phyloP scores from a whole-genome alignment of 768 basidiomycete genomes.

The Cystofilobasidium macerans region DNA sequence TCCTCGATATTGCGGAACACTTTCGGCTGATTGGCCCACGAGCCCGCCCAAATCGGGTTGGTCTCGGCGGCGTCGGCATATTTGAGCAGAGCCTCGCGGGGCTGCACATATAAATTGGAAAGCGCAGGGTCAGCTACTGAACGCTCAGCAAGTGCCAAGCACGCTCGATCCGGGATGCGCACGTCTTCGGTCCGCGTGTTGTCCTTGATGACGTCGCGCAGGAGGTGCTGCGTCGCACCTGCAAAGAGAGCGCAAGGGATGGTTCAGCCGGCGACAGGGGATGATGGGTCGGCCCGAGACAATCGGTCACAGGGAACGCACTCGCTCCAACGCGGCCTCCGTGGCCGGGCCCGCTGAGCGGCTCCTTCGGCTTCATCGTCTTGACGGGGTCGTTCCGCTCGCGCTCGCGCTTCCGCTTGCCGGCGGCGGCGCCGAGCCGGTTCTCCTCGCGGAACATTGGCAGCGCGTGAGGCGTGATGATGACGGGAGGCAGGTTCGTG shows the following conservation, averaged over 20 bases:
- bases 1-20: constrained; percentile 25
- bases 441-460: constrained; percentile 87
- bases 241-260: not conserved
- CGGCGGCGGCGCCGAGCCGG: constrained; percentile 35
- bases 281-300: no score
- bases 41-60: constrained; percentile 45
- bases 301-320: constrained; percentile 26
- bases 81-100: constrained; percentile 89
- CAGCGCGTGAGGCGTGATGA: constrained; percentile 80
- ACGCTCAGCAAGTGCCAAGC: not conserved
- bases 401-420: constrained; percentile 81
- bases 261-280: no score
- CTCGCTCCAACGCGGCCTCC: constrained; percentile 93
- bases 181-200: constrained; percentile 89
- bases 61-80: constrained; percentile 67
- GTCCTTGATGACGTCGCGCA: constrained; percentile 85
- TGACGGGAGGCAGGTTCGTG: constrained; percentile 63
- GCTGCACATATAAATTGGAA: constrained; percentile 46
- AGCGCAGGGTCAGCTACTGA: constrained; percentile 15
- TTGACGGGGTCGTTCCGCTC: constrained; percentile 80
- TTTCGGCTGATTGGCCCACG: constrained; percentile 24
- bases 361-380: constrained; percentile 81
- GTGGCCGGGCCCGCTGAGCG: constrained; percentile 80
- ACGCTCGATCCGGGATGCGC: constrained; percentile 39
- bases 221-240: constrained; percentile 81